phyloP scores from a whole-genome alignment of 2,329 filamentous ascomycete species.

The Penicillium glabrum region DNA sequence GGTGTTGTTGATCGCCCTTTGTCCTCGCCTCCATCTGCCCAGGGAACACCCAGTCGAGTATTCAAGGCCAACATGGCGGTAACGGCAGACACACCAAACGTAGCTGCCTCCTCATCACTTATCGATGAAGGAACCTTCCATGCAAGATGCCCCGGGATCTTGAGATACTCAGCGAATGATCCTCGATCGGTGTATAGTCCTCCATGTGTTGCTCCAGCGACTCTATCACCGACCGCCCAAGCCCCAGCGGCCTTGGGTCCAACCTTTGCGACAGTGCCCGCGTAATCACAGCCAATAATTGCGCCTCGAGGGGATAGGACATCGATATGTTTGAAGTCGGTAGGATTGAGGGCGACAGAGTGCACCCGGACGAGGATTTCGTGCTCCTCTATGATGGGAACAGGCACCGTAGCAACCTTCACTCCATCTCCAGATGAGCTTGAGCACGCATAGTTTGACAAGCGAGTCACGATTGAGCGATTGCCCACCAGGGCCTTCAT shows the following conservation, averaged over 20 bases:
- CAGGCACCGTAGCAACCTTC: constrained; percentile 7
- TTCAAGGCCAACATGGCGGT: constrained; percentile 21
- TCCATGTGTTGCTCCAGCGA: constrained; percentile 14
- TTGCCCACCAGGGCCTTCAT: constrained; percentile 11
- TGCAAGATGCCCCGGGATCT: constrained; percentile 33
- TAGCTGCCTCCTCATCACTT: constrained; percentile 31
- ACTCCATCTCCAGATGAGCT: constrained; percentile 9
- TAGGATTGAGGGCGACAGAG: constrained; percentile 21
- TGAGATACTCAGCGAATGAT: constrained; percentile 32
- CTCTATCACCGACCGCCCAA: constrained; percentile 17
- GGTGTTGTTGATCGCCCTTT: neutral
- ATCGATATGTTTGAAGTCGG: constrained; percentile 21
- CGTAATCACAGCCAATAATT: constrained; percentile 20
- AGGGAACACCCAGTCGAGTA: constrained; percentile 23
- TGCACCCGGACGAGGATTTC: constrained; percentile 16
- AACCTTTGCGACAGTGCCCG: constrained; percentile 13
- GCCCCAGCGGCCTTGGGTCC: constrained; percentile 14
- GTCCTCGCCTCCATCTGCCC: constrained; percentile 19
- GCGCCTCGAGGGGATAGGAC: constrained; percentile 11
- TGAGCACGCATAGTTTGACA: constrained; percentile 4
- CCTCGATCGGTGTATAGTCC: constrained; percentile 9
- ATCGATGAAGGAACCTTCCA: constrained; percentile 32
- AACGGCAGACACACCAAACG: constrained; percentile 21
- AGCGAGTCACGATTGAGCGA: constrained; percentile 4
- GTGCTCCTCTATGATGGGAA: constrained; percentile 9